Evolutionary conservation across 2,329 filamentous ascomycete genomes (phyloP).

Genomic region (Hypoxylon sp.): DNA sequence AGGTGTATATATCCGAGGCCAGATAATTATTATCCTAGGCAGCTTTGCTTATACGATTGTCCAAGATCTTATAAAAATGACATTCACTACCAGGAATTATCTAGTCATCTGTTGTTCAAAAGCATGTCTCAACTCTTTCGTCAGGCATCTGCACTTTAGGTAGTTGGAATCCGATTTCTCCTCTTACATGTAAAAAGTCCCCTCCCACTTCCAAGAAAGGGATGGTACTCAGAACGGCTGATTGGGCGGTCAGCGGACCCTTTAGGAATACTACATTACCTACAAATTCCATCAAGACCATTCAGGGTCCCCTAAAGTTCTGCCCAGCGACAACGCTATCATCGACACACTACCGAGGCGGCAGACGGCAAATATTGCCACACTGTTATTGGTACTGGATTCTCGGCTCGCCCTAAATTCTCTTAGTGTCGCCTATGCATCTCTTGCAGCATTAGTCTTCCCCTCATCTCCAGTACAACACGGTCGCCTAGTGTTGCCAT

Average conservation of each 20-base stretch:
- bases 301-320: constrained; percentile 39
- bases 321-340: constrained; percentile 38
- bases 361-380: constrained; percentile 47
- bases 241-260: constrained; percentile 33
- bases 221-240: constrained; percentile 27
- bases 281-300: constrained; percentile 35
- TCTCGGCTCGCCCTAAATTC: constrained; percentile 36
- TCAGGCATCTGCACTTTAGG: constrained; percentile 19
- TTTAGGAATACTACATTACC: constrained; percentile 43
- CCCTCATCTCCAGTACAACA: constrained; percentile 41
- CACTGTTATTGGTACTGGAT: constrained; percentile 41
- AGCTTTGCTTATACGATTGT: background rate
- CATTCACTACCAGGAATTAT: background rate
- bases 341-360: constrained; percentile 37
- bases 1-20: background rate
- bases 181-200: constrained; percentile 24
- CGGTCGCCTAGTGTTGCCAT: constrained; percentile 29
- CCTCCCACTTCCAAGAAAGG: constrained; percentile 25
- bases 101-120: background rate
- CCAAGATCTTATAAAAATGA: constrained; percentile 2
- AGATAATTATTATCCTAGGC: background rate
- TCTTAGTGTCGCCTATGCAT: constrained; percentile 45
- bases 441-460: constrained; percentile 46
- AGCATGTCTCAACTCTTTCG: constrained; percentile 18
- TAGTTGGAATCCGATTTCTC: constrained; percentile 33